A percentile compares a stretch with the other conserved stretches of the same genome.
phyloP scores from a whole-genome alignment of 352 stramenopile genomes.

The Globisporangium barbulae region DNA sequence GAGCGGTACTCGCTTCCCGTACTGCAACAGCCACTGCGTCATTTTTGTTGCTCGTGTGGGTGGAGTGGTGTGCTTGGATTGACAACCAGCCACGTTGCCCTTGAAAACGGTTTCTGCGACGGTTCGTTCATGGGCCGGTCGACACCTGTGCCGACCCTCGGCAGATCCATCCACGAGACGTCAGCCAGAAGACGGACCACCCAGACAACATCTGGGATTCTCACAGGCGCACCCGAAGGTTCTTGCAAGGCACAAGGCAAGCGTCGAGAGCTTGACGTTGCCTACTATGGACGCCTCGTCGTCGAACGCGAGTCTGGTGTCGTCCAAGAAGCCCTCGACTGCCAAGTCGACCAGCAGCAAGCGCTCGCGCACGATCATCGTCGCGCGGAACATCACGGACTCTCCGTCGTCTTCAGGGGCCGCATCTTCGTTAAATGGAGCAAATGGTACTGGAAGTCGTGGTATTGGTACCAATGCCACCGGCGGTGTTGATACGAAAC shows the following conservation, averaged over 20 bases:
- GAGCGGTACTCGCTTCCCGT: slow-evolving; percentile 37
- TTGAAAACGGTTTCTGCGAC: slow-evolving; percentile 1
- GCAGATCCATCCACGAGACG: neutral
- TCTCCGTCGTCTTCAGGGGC: slow-evolving; percentile 8
- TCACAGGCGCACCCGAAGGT: neutral
- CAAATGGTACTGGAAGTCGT: neutral
- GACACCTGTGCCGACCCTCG: neutral
- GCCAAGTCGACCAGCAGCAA: slow-evolving; percentile 34
- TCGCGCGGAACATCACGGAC: slow-evolving; percentile 38
- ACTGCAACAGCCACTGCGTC: slow-evolving; percentile 39
- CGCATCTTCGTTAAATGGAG: neutral
- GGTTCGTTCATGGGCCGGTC: neutral
- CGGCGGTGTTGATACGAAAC: slow-evolving; percentile 28
- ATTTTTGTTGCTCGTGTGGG: slow-evolving; percentile 7
- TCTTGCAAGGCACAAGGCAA: neutral
- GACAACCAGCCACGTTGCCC: neutral
- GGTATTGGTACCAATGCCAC: neutral
- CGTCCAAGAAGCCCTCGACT: slow-evolving; percentile 32
- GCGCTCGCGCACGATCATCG: slow-evolving; percentile 49
- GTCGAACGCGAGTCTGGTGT: slow-evolving; percentile 36
- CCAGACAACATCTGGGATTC: neutral
- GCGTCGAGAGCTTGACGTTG: neutral
- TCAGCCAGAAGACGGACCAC: neutral
- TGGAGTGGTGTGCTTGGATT: neutral
- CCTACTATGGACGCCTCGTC: slow-evolving; percentile 36